These are phyloP conservation scores for Orbilia oligospora DNA, from an alignment of 2,329 filamentous ascomycete species.

Conservation along the genomic window DNA sequence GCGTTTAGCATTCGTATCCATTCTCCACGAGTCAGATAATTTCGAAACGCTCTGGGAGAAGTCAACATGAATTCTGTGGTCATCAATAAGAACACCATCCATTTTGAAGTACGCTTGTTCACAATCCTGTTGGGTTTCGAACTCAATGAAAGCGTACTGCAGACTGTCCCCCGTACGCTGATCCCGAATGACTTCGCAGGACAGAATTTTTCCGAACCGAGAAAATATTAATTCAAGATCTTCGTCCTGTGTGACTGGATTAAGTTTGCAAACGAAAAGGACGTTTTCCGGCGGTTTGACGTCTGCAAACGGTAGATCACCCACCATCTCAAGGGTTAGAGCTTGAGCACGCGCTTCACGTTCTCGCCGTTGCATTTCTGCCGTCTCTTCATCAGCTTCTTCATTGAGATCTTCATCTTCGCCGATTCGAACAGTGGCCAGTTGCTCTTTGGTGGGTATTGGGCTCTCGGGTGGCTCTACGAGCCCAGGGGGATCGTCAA, in stretches of 20 bases:
- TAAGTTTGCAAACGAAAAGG: constrained; percentile 97
- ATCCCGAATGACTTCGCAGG: constrained; percentile 95
- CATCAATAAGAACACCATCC: constrained; percentile 96
- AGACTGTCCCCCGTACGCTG: constrained; percentile 93
- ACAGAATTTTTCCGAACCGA: constrained; percentile 93
- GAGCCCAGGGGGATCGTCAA: constrained; percentile 82
- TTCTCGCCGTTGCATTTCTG: constrained; percentile 85
- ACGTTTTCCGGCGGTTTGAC: constrained; percentile 98
- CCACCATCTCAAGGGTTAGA: constrained; percentile 96
- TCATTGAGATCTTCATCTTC: constrained; percentile 87
- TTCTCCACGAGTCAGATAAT: constrained; percentile 89
- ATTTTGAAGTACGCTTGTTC: constrained; percentile 99
- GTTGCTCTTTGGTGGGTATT: constrained; percentile 83
- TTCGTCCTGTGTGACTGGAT: constrained; percentile 94
- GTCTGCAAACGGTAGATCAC: constrained; percentile 95
- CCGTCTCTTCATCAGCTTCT: constrained; percentile 82
- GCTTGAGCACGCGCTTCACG: constrained; percentile 94
- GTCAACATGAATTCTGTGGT: constrained; percentile 97
- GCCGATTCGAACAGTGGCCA: constrained; percentile 90
- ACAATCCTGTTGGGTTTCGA: constrained; percentile 90
- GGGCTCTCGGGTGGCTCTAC: constrained; percentile 84
- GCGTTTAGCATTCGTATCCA: constrained; percentile 85
- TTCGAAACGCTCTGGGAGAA: constrained; percentile 95
- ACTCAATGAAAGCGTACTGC: constrained; percentile 98
- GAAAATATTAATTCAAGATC: constrained; percentile 97